These are phyloP conservation scores for Moringa oleifera DNA, from an alignment of 345 rosid genomes.

Conservation along the genomic window DNA sequence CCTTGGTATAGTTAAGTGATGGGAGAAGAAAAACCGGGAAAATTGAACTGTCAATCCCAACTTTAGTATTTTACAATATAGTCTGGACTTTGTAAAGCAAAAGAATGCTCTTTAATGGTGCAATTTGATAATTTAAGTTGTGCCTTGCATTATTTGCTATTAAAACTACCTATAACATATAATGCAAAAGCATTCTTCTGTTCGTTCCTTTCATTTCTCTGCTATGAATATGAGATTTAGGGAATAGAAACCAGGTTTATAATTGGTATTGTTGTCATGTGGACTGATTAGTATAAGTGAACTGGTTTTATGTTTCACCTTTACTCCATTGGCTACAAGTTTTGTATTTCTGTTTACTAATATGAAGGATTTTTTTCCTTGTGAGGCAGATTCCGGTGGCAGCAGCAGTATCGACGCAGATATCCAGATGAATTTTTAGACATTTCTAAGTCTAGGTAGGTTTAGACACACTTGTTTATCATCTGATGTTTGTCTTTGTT, in stretches of 20 bases:
- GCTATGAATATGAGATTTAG: conserved; percentile 5
- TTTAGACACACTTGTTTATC: neutral
- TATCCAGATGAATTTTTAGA: conserved; percentile 94
- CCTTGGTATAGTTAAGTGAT: neutral
- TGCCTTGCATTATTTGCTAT: neutral
- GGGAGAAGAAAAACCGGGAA: neutral
- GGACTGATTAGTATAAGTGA: no score
- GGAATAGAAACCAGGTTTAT: neutral
- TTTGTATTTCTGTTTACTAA: neutral
- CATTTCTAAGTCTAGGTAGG: conserved; percentile 73
- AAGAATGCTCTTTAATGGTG: neutral
- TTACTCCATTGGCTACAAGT: neutral
- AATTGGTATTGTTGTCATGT: neutral
- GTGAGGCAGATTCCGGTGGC: conserved; percentile 70
- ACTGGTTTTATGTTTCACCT: no score
- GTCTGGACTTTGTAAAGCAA: neutral
- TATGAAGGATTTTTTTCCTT: neutral
- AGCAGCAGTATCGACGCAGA: conserved; percentile 71
- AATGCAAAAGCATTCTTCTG: no score
- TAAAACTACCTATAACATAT: no score
- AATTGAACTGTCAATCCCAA: neutral
- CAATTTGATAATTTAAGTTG: neutral
- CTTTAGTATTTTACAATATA: neutral
- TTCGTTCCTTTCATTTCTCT: neutral
- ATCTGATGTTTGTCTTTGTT: neutral